Evolutionary conservation across 179 eudicot genomes (phyloP), one percentile per base, ranked within the genome.

Genomic region (Sideroxylon spinosum): DNA sequence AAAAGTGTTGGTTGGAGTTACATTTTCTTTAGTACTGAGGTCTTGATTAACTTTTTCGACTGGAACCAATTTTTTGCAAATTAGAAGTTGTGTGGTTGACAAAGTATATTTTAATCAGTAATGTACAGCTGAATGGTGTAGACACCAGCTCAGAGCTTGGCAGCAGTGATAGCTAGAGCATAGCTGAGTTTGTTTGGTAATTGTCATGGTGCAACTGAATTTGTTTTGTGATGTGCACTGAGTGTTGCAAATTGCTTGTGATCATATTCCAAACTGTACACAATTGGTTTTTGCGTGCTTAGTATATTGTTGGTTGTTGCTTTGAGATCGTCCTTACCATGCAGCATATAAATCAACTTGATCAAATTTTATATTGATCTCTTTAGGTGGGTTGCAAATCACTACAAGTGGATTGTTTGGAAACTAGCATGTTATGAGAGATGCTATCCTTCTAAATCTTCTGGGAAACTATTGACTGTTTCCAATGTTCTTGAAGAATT

Each of bases 381-480:
- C 49, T 82, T 53, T 79, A 95, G 98, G 89, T 95, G 98, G 98
- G 91, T 93, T 76, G 85, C 91, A 82, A 93, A 95, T 88, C 98
- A 95, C 86, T 93, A 84, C 88, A 93, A 91, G 90, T 95, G 98
- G 98, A 90, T 95, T 77, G 93, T 95, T 68, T 93, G 98, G 98
- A 95, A 95, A 86, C 93, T 95, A 79, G 93, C 97, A 69, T 90
- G 91, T 80, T 93, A 91, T 79, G 97, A 93, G 83, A 90, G 97
- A 83, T 87, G 85, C 76, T 90, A 81, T 85, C 86, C 93, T 14
- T 72, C 84, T 74, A 86, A 90, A 77, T 81, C 78, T 52, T 77
- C 76, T 72, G 88, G 82, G 74, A 86, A 83, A 20, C 85, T 90
- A 68, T 82, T 91, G 71, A 88, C 91, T 14, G 86, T 86, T 29